phyloP scores from a whole-genome alignment of 176 grass and related monocot species.

The Carex littledalei region DNA sequence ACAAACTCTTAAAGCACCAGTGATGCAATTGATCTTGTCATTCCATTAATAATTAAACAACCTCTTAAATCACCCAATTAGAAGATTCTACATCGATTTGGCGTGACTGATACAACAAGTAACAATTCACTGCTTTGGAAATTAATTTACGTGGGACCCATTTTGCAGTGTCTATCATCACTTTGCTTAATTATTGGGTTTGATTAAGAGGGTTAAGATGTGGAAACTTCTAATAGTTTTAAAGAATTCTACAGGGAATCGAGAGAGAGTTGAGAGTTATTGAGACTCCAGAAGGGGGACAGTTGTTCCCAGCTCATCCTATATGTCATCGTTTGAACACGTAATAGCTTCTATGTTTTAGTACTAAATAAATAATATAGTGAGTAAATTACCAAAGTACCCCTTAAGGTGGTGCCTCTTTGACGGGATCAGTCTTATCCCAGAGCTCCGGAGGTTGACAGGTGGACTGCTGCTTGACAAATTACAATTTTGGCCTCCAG shows the following conservation, averaged over 20 bases:
- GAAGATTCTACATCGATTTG: neutral
- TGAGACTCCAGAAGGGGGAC: slow-evolving; percentile 2
- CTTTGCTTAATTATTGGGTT: neutral
- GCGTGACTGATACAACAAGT: neutral
- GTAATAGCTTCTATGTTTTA: neutral
- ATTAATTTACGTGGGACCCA: neutral
- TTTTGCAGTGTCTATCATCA: neutral
- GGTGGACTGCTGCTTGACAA: neutral
- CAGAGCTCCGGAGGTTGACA: slow-evolving; percentile 12
- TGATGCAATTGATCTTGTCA: neutral
- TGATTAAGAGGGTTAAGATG: neutral
- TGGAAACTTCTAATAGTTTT: slow-evolving; percentile 4
- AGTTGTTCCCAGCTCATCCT: slow-evolving; percentile 16
- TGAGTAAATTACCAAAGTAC: neutral
- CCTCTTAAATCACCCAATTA: neutral
- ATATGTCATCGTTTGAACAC: slow-evolving; percentile 16
- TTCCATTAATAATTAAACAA: neutral
- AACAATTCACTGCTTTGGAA: neutral
- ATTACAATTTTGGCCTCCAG: neutral
- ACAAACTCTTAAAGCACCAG: too few species aligned
- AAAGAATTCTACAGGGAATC: neutral
- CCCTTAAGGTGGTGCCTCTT: neutral
- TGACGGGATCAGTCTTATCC: neutral
- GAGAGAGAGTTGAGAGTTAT: neutral
- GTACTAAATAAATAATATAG: neutral